phyloP scores from a whole-genome alignment of 805 yeast species.

The Pichia membranifaciens region DNA sequence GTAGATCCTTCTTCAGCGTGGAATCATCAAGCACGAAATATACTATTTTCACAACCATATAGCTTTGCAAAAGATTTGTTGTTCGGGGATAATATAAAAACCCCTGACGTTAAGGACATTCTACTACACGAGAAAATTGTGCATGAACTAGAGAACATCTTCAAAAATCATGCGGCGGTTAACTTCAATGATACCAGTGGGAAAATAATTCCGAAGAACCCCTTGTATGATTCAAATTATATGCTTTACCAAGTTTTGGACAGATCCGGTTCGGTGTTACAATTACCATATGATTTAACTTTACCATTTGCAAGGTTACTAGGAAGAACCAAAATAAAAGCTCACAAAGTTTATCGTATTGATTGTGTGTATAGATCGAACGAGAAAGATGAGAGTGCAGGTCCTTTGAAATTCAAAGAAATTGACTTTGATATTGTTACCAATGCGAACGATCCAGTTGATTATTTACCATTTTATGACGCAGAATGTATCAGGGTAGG shows the following conservation, averaged over 20 bases:
- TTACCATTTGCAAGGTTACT: conserved; percentile 83
- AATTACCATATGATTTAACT: conserved; percentile 83
- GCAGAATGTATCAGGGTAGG: conserved; percentile 84
- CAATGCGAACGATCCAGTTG: conserved; percentile 25
- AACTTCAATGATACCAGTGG: conserved; percentile 57
- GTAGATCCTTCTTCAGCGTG: conserved; percentile 91
- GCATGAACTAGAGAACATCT: conserved; percentile 54
- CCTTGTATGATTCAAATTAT: conserved; percentile 57
- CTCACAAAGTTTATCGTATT: conserved; percentile 62
- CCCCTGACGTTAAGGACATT: conserved; percentile 37
- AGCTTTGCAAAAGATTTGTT: conserved; percentile 78
- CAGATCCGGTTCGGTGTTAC: conserved; percentile 79
- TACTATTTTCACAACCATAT: conserved; percentile 79
- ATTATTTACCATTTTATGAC: conserved; percentile 51
- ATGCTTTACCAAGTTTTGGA: conserved; percentile 78
- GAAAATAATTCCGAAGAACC: conserved; percentile 73
- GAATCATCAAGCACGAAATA: conserved; percentile 87
- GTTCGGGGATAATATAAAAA: conserved; percentile 50
- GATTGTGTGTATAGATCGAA: conserved; percentile 78
- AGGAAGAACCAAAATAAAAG: conserved; percentile 53
- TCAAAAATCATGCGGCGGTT: conserved; percentile 80
- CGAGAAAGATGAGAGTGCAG: conserved; percentile 51
- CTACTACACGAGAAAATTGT: conserved; percentile 56
- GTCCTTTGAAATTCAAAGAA: conserved; percentile 73
- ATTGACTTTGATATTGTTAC: conserved; percentile 80